These are phyloP conservation scores for Yamagishiella unicocca DNA, from an alignment of 139 green algal genomes.

Conservation along the genomic window DNA sequence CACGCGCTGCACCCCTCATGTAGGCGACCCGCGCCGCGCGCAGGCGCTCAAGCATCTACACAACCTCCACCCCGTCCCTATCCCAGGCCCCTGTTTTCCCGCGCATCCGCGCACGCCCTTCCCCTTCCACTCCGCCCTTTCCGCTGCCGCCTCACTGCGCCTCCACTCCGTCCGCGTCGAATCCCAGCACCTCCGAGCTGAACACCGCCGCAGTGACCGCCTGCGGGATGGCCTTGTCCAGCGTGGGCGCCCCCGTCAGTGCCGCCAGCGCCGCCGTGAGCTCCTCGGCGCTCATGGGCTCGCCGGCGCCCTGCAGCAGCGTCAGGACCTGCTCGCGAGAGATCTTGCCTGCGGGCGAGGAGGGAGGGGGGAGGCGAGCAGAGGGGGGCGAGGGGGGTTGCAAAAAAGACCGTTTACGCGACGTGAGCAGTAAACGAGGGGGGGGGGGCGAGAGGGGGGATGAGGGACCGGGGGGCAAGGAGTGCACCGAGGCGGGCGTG, in stretches of 20 bases:
- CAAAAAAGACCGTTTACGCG: too few relatives aligned
- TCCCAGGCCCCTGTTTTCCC: too few relatives aligned
- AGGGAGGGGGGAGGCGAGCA: neutral
- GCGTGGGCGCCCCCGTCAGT: constrained; percentile 57
- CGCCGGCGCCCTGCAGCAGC: constrained; percentile 63
- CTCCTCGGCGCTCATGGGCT: constrained; percentile 69
- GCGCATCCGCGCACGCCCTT: neutral
- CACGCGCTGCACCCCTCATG: too few relatives aligned
- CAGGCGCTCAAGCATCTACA: too few relatives aligned
- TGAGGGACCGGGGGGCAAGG: neutral
- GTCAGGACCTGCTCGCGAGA: constrained; percentile 59
- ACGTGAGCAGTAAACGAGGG: too few relatives aligned
- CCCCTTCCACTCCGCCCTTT: neutral
- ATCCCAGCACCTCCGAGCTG: constrained; percentile 72
- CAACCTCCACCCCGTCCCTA: too few relatives aligned
- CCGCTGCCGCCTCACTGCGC: neutral
- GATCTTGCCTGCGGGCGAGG: constrained; percentile 41
- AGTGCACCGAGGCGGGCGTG: neutral
- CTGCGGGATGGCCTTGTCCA: constrained; percentile 59
- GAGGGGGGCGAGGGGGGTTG: too few relatives aligned
- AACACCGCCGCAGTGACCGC: constrained; percentile 62
- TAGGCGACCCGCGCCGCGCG: too few relatives aligned
- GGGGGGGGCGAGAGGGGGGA: neutral
- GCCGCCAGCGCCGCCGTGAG: constrained; percentile 55
- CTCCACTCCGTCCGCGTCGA: constrained; percentile 51